Base-by-base conservation (phyloP, 306 rosid genomes). In the Castanospermum australe region DNA sequence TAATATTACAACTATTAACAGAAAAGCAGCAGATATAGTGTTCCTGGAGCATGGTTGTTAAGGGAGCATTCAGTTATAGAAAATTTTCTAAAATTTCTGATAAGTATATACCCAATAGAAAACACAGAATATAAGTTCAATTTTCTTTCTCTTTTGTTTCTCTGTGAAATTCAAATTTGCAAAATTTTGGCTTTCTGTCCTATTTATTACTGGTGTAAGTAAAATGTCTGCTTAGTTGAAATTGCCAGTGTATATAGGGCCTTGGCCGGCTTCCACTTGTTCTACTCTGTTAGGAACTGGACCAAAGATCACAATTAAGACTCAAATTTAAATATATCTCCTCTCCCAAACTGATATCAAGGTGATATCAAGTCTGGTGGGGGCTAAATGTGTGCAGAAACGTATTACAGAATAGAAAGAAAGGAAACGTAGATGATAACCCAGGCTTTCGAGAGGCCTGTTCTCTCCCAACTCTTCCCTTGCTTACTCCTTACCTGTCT, bases 21-120 rank as follows among this genome's bases (percentile, higher is more conserved):
- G 22, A 67, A 38, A 54, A 70, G 24, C 20, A 38, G 39, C 62
- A 32, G 50, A 50, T 54, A 36, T 36, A n/a, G 48, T 36, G 60
- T 18, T 79, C 52, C 67, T 73, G 25, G 42, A 57, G 33, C 59
- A 65, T 0, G 56, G 54, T 39, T 76, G 50, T 68, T 62, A 62
- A 35, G 32, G 38, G 24, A 75, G 59, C 41, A 32, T 56, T 48
- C 50, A 6, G 62, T 56, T 54, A 6, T 52, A 18, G 22, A 73
- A 52, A 80, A 38, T 64, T 44, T 62, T 73, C 24, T 39, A 7
- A 5, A 51, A 66, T 67, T 13, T 76, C 32, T 21, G 8, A 36
- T 51, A 24, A 28, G 44, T 52, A 36, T 54, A 64, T 28, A 7
- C 35, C 36, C 32, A n/a, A 35, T 36, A 71, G 18, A 42, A 44